Base-by-base conservation (phyloP, 129 eudicot genomes). In the Chrysanthemum seticuspe region DNA sequence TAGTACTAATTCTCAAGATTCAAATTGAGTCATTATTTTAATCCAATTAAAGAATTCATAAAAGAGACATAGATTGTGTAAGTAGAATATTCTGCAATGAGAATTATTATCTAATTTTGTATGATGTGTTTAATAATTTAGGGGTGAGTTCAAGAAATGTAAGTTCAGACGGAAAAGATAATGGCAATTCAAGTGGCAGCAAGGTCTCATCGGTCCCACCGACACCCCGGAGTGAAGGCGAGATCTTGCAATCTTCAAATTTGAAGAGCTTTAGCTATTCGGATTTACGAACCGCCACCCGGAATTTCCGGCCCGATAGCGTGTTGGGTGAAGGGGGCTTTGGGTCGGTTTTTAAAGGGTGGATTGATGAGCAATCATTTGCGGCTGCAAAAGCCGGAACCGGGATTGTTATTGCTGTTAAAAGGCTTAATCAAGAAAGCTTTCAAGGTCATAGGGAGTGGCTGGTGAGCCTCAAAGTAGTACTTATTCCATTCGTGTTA, bases 261-360 rank as follows among this genome's bases (percentile, higher is more conserved):
- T 25, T 92, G 74, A 92, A 87, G 82, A 87, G 88, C 71, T 92
- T 92, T 62, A 78, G 60, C 19, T 83, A 83, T 47, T 74, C 91
- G 21, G 91, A 89, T 72, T 91, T 92, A 59, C 81, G 80, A 80
- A 73, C 23, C 49, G 86, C 98, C 71, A 92, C 98, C 23, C 78
- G 96, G 70, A 92, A 87, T 66, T 92, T 92, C 53, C 88, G 98
- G 13, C 98, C 96, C 14, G 98, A 92, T 79, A 89, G 88, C 29
- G 88, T 92, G 67, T 72, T 92, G 55, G 98, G 98, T 21, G 98
- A 90, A 78, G 98, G 96, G 18, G 98, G 98, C 55, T 89, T 92
- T 59, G 98, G 98, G 3, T 84, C 96, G 1, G 98, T 92, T 68
- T 92, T 85, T 51, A 92, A 92, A 83, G 98, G 95, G 14, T 92